These are phyloP conservation scores for Melampsora americana DNA, from an alignment of 1,284 basidiomycete species.

Conservation along the genomic window DNA sequence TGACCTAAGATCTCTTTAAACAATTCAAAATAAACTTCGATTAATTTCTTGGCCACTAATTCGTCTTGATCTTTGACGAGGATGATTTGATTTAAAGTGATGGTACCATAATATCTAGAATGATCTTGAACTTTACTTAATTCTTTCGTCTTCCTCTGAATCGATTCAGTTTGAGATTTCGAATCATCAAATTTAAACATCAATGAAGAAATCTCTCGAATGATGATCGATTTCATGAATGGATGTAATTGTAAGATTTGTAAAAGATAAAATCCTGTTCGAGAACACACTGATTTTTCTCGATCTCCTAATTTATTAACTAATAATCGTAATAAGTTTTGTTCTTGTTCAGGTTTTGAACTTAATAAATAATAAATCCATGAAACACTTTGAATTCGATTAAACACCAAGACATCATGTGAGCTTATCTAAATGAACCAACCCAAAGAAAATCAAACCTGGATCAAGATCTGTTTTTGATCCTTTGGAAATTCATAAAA, in stretches of 20 bases:
- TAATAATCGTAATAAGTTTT: slow-evolving; percentile 84
- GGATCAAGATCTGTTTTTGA: too few relatives aligned
- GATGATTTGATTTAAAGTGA: slow-evolving; percentile 91
- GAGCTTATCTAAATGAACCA: slow-evolving; percentile 66
- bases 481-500: background rate
- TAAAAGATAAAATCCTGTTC: slow-evolving; percentile 82
- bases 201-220: slow-evolving; percentile 78
- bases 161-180: slow-evolving; percentile 58
- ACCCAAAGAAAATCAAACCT: slow-evolving; percentile 48
- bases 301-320: slow-evolving; percentile 96
- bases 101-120: slow-evolving; percentile 81
- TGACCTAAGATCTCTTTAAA: slow-evolving; percentile 80
- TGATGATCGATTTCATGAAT: slow-evolving; percentile 85
- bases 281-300: slow-evolving; percentile 81
- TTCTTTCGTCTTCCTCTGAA: slow-evolving; percentile 53
- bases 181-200: slow-evolving; percentile 61
- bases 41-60: slow-evolving; percentile 71
- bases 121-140: slow-evolving; percentile 58
- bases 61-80: slow-evolving; percentile 69
- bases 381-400: slow-evolving; percentile 72
- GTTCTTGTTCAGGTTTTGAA: slow-evolving; percentile 93
- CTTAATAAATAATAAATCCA: slow-evolving; percentile 72
- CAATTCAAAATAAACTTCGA: slow-evolving; percentile 91
- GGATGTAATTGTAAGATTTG: slow-evolving; percentile 87
- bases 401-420: slow-evolving; percentile 81